Evolutionary conservation across 108 stramenopile species (phyloP).

Genomic region (Conticribra weissflogii): DNA sequence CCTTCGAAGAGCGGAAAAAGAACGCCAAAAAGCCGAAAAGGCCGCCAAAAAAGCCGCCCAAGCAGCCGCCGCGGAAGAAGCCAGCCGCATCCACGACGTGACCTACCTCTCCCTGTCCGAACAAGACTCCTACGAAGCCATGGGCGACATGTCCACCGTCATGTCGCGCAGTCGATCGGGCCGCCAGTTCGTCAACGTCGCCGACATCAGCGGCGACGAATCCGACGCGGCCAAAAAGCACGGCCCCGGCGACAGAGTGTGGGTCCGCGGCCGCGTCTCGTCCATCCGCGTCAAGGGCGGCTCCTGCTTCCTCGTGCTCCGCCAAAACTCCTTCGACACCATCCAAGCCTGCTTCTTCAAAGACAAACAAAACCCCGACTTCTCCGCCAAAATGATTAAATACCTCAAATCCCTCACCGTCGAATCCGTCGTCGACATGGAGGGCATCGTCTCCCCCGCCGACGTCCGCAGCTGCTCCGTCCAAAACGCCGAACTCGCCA

Average conservation of each 20-base stretch:
- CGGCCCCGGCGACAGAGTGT: constrained; percentile 71
- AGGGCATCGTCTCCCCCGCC: constrained; percentile 77
- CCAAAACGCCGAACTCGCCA: constrained; percentile 80
- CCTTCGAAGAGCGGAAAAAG: constrained; percentile 90
- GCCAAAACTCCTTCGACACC: constrained; percentile 91
- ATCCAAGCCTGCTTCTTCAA: constrained; percentile 96
- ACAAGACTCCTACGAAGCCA: constrained; percentile 68
- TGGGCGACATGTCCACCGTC: constrained; percentile 72
- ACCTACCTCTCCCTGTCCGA: constrained; percentile 69
- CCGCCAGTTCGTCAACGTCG: constrained; percentile 61
- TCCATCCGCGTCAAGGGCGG: constrained; percentile 96
- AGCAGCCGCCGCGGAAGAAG: constrained; percentile 62
- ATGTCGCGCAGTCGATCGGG: constrained; percentile 84
- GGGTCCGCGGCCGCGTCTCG: constrained; percentile 91
- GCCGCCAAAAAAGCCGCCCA: constrained; percentile 78
- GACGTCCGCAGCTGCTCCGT: constrained; percentile 83
- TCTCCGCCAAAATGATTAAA: constrained; percentile 87
- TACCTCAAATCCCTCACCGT: constrained; percentile 89
- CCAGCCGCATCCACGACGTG: constrained; percentile 72
- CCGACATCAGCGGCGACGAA: constrained; percentile 54
- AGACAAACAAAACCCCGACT: constrained; percentile 88
- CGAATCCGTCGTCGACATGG: constrained; percentile 93
- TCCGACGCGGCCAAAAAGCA: constrained; percentile 43
- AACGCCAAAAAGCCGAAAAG: constrained; percentile 83
- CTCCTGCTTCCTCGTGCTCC: constrained; percentile 93